Conservation (phyloP, 1,284 basidiomycete species). For the Vanrija sp. region DNA sequence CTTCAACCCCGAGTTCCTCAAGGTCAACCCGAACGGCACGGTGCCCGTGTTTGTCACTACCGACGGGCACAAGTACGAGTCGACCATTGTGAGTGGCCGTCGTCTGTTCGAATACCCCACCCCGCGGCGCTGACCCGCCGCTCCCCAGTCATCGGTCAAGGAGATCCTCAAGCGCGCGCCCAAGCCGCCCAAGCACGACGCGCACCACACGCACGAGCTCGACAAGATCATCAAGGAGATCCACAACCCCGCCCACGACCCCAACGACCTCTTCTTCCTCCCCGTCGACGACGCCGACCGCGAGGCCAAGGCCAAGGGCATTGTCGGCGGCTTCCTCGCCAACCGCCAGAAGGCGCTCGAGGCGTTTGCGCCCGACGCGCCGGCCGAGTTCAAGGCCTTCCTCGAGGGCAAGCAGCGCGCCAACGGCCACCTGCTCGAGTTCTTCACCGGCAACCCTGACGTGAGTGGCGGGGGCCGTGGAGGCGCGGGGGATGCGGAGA, state of each 20-base stretch:
- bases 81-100: not conserved
- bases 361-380: conserved; percentile 50
- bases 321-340: conserved; percentile 51
- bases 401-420: conserved; percentile 54
- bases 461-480: conserved; percentile 11
- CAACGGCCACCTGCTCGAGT: conserved; percentile 53
- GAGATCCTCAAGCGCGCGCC: conserved; percentile 55
- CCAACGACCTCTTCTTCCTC: conserved; percentile 55
- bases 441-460: conserved; percentile 31
- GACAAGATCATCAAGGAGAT: conserved; percentile 46
- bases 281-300: conserved; percentile 57
- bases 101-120: not conserved
- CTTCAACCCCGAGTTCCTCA: conserved; percentile 59
- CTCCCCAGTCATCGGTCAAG: conserved; percentile 39
- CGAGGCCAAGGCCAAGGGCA: conserved; percentile 48
- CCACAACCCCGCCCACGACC: conserved; percentile 58
- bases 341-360: conserved; percentile 51
- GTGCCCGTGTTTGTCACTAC: conserved; percentile 55
- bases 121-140: not conserved
- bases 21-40: conserved; percentile 57
- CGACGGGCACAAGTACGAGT: conserved; percentile 42
- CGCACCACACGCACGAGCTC: conserved; percentile 30
- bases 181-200: conserved; percentile 38
- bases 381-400: conserved; percentile 54
- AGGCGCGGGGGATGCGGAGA: not conserved